These are phyloP conservation scores for Suillus discolor DNA, from an alignment of 768 basidiomycete genomes.

Conservation along the genomic window DNA sequence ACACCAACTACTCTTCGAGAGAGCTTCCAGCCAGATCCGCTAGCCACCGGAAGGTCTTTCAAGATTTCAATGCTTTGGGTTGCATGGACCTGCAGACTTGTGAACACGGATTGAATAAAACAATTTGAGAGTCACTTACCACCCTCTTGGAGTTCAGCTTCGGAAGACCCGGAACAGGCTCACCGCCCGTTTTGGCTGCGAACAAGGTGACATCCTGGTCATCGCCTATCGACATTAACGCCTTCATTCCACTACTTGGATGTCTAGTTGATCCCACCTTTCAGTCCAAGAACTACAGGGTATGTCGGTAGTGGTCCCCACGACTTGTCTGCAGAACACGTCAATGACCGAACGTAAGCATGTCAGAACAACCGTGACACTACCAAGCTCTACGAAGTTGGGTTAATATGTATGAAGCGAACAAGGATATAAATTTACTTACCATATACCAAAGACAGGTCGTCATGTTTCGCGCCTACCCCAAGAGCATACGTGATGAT, in stretches of 20 bases:
- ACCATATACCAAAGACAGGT: constrained; percentile 76
- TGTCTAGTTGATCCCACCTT: constrained; percentile 42
- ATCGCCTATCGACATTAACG: constrained; percentile 38
- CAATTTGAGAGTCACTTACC: constrained; percentile 41
- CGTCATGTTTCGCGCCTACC: constrained; percentile 79
- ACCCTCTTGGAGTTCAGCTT: constrained; percentile 67
- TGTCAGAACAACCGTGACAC: background rate
- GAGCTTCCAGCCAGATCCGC: constrained; percentile 80
- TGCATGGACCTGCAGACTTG: constrained; percentile 63
- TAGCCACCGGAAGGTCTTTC: constrained; percentile 73
- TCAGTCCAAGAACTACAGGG: constrained; percentile 77
- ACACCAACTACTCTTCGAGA: constrained; percentile 67
- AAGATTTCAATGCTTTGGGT: constrained; percentile 80
- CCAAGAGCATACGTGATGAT: constrained; percentile 77
- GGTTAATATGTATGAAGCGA: background rate
- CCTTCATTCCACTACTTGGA: background rate
- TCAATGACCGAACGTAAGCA: background rate
- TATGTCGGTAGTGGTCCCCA: constrained; percentile 85
- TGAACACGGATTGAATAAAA: background rate
- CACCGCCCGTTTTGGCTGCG: constrained; percentile 42
- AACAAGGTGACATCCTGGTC: constrained; percentile 74
- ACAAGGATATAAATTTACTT: constrained; percentile 16
- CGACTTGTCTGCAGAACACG: constrained; percentile 48
- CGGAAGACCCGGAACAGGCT: constrained; percentile 66
- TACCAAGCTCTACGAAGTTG: constrained; percentile 52